Conservation (phyloP, 805 yeast genomes). For the Ogataea allantospora region DNA sequence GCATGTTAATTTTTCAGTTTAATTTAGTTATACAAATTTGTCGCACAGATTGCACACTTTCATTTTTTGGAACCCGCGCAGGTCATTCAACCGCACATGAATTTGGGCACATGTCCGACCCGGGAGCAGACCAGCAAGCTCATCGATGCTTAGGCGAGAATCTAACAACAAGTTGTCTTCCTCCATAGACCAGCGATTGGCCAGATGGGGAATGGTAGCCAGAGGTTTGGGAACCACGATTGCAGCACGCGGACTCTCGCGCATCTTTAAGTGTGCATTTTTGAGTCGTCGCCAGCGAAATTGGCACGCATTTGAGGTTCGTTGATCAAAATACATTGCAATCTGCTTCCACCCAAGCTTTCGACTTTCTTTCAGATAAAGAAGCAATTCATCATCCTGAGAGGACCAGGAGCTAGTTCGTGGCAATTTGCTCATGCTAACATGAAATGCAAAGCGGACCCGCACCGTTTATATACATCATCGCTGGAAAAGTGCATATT, state of each 20-base stretch:
- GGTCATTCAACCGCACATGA: constrained; percentile 2
- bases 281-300: constrained; percentile 80
- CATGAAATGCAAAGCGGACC: not conserved
- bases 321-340: constrained; percentile 65
- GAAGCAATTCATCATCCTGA: constrained; percentile 65
- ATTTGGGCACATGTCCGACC: constrained; percentile 66
- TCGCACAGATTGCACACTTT: constrained; percentile 4
- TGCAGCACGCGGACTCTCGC: not conserved
- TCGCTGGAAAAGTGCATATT: constrained; percentile 1
- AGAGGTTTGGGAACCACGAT: constrained; percentile 2
- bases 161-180: constrained; percentile 68
- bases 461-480: not conserved
- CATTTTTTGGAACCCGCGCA: constrained; percentile 1
- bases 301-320: constrained; percentile 89
- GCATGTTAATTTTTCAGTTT: constrained; percentile 1
- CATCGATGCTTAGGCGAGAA: constrained; percentile 66
- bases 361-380: constrained; percentile 76
- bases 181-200: constrained; percentile 50
- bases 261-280: constrained; percentile 37
- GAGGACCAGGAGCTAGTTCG: constrained; percentile 60
- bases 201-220: constrained; percentile 6
- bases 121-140: constrained; percentile 70
- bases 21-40: not conserved
- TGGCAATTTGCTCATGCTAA: not conserved
- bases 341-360: constrained; percentile 90